phyloP scores from a whole-genome alignment of 2,329 filamentous ascomycete genomes.

The Colletotrichum sp. region DNA sequence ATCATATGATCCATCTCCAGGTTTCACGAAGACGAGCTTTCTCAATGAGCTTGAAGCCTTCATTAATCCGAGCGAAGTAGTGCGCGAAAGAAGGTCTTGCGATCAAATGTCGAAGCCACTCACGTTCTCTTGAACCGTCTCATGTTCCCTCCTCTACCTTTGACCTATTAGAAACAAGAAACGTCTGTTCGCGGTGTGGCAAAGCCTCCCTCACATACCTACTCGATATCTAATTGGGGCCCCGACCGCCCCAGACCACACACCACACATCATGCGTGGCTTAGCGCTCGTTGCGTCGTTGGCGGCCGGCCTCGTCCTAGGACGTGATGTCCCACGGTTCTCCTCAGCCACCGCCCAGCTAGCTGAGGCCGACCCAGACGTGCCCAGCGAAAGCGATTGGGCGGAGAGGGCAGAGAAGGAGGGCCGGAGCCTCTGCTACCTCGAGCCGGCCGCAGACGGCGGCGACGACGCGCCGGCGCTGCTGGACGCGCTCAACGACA shows the following conservation, averaged over 20 bases:
- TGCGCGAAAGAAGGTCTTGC: neutral
- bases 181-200: neutral
- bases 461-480: slow-evolving; percentile 36
- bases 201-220: neutral
- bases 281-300: neutral
- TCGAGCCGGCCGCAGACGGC: slow-evolving; percentile 28
- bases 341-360: neutral
- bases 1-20: neutral
- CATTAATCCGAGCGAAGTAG: neutral
- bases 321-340: neutral
- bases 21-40: neutral
- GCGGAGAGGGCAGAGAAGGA: slow-evolving; percentile 42
- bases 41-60: neutral
- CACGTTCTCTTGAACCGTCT: neutral
- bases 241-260: neutral
- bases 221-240: neutral
- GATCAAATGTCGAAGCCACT: neutral
- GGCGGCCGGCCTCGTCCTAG: neutral
- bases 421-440: slow-evolving; percentile 30
- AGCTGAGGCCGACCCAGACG: neutral
- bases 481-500: slow-evolving; percentile 32
- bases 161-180: neutral
- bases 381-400: neutral
- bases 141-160: neutral
- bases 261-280: neutral